Evolutionary conservation across 164 flowering plant species (phyloP).

Genomic region (Piper longum): DNA sequence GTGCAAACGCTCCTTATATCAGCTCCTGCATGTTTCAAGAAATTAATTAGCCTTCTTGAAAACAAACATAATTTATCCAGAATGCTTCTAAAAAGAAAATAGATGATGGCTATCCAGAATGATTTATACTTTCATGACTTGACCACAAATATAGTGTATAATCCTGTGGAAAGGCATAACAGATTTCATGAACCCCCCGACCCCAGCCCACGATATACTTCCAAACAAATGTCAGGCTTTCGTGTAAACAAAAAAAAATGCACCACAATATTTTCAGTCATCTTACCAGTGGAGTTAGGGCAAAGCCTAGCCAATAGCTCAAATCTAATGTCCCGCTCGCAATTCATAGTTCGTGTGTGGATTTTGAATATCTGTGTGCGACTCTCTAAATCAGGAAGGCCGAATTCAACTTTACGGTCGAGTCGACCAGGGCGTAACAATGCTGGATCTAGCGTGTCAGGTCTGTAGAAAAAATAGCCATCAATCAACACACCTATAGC

Average conservation of each 20-base stretch:
- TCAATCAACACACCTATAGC: neutral
- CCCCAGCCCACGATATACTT: neutral
- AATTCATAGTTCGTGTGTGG: slow-evolving; percentile 94
- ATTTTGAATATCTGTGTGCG: slow-evolving; percentile 94
- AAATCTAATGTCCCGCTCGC: slow-evolving; percentile 89
- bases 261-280: neutral
- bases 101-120: no score
- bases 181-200: no score
- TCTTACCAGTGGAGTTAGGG: slow-evolving; percentile 91
- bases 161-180: no score
- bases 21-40: slow-evolving; percentile 40
- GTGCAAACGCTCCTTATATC: slow-evolving; percentile 98
- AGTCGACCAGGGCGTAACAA: slow-evolving; percentile 87
- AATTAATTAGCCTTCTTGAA: neutral
- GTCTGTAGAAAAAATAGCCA: slow-evolving; percentile 21
- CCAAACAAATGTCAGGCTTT: no score
- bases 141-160: no score
- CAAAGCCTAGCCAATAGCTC: slow-evolving; percentile 96
- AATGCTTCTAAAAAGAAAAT: no score
- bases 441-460: slow-evolving; percentile 94
- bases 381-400: slow-evolving; percentile 90
- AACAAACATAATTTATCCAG: neutral
- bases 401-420: slow-evolving; percentile 96
- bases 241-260: neutral
- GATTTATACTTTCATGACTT: no score